These are phyloP conservation scores for Microbotryum intermedium DNA, from an alignment of 1,284 basidiomycete species.

Conservation along the genomic window DNA sequence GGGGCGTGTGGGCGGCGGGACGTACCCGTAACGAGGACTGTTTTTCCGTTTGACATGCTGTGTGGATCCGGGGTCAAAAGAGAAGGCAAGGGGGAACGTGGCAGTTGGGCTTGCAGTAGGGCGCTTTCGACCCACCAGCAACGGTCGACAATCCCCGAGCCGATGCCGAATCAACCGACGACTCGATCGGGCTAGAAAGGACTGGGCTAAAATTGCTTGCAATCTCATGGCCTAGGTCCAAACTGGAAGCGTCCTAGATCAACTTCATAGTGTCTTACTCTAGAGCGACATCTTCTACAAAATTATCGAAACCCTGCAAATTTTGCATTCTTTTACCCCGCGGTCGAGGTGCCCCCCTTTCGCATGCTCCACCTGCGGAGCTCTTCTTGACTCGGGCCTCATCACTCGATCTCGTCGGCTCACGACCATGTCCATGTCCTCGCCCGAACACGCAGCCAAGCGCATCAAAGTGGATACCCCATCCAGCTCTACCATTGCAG, in stretches of 20 bases:
- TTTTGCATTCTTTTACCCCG: too few species aligned
- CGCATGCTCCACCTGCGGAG: background rate
- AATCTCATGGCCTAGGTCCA: too few species aligned
- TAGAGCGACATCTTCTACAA: too few species aligned
- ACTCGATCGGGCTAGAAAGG: too few species aligned
- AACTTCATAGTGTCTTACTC: too few species aligned
- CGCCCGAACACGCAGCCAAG: slow-evolving; percentile 6
- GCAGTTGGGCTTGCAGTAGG: background rate
- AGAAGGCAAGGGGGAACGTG: background rate
- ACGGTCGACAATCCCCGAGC: too few species aligned
- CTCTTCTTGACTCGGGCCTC: background rate
- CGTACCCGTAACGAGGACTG: slow-evolving; percentile 20
- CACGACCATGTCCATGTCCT: background rate
- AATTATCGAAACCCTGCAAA: too few species aligned
- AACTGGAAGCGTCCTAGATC: too few species aligned
- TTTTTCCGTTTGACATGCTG: slow-evolving; percentile 5
- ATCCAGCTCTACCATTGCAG: background rate
- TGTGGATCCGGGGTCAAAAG: background rate
- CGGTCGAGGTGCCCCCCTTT: too few species aligned
- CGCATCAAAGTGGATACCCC: slow-evolving; percentile 5
- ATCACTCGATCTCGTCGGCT: background rate
- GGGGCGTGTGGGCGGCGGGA: background rate
- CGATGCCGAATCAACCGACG: too few species aligned
- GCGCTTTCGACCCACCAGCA: too few species aligned
- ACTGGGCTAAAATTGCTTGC: too few species aligned